Base-by-base conservation (phyloP, 768 basidiomycete genomes). In the Phanerochaete sordida region DNA sequence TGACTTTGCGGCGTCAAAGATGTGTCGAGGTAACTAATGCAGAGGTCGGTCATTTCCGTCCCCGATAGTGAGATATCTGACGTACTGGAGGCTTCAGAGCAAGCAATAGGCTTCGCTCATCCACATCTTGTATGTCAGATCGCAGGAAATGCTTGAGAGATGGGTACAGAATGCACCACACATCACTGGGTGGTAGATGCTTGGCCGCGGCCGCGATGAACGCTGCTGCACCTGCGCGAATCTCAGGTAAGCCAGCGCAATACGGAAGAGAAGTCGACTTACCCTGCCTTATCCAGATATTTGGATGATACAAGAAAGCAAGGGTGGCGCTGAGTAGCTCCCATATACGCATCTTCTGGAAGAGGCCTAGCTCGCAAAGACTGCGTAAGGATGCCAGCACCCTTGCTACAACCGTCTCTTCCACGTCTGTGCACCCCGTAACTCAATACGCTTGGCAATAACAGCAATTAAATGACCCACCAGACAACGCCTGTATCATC, bases 81-180 rank as follows among this genome's bases (percentile, higher is more conserved):
- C 90, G 33, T 70, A 98, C 95, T 1, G 92, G 87, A 50, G 86
- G 78, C 62, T 93, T 88, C 73, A 96, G 79, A 1, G 87, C 84
- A 28, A 81, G 77, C 28, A 98, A 73, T n/a, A 99, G 68, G 47
- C 83, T 86, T 53, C 80, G 79, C 60, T 91, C 92, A 51, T 90
- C 84, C 49, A 98, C 82, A 7, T 80, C 79, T 1, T 79, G 80
- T 23, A 98, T 77, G 65, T 98, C 97, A 1, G 87, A 91, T 59
- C 88, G 88, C 39, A 98, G 77, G 60, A 95, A 86, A 66, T 94
- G 89, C 48, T 91, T 82, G 44, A 98, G 74, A 0, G 90, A 91
- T 0, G 97, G 96, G 65, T 98, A 98, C 9, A 99, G 73, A 44
- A 98, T 96, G 68, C 95, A 98, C 96, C 97, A 98, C 23, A 93